Evolutionary conservation across 1,284 basidiomycete genomes (phyloP), one percentile per base, ranked within the genome.

Genomic region (Takashimella tepidaria): DNA sequence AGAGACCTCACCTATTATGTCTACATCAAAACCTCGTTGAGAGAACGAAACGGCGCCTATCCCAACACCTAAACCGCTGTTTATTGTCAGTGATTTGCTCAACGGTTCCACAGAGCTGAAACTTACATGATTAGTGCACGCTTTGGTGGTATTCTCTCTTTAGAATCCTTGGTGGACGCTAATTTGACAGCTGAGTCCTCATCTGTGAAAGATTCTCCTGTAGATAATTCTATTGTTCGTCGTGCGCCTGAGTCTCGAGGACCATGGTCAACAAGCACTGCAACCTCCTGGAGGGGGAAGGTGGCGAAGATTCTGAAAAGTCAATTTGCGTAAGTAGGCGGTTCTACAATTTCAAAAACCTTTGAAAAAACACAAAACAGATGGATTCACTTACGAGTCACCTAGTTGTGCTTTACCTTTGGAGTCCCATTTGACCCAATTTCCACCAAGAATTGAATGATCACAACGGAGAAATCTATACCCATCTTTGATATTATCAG

Each of bases 401-500:
- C 89, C 88, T 45, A 73, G 62, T 60, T 69, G 78, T 6, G 63
- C 64, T 12, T 24, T 78, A 68, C 47, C 78, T 68, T 54, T 43
- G 45, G 12, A 41, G 45, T 61, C 43, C 31, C 8, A 8, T 46
- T 56, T 56, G n/a, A 85, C 82, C 92, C 92, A 96, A 45, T 88
- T 82, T 2, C 92, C 92, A 2, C 92, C 92, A 3, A 97, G 77
- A 20, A 96, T 79, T 3, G 88, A 90, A 72, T 95, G 90, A 45
- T 90, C 89, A 25, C 85, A 89, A 13, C 92, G 82, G 41, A 97
- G 76, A 68, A 87, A 93, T 44, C 92, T 81, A 57, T 88, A 79
- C 6, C 83, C 83, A 58, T 83, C 60, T 40, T 72, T 74, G 2
- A 84, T 67, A 27, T 83, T 78, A 62, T 93, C 87, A 19, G 83